Conservation (phyloP, 208 protist genomes). For the Leishmania guyanensis region DNA sequence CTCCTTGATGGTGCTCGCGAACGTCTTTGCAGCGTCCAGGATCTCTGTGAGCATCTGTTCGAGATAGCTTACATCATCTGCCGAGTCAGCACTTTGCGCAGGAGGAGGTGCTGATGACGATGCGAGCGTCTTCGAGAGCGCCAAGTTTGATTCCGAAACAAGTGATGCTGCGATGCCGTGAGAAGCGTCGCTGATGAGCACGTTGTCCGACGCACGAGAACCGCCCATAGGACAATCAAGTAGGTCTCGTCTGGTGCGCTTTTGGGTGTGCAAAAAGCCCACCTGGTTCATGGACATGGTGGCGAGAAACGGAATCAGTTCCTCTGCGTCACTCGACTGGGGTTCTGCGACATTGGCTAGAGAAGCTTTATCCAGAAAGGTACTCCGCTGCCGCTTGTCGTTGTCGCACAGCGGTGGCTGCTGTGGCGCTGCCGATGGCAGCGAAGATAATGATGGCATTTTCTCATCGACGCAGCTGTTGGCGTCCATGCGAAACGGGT, state of each 20-base stretch:
- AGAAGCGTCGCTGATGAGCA: not conserved
- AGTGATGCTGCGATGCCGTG: not conserved
- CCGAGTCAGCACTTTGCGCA: not conserved
- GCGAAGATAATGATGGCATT: not conserved
- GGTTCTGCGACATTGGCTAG: not conserved
- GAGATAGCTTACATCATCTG: conserved; percentile 13
- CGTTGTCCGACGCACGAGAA: not conserved
- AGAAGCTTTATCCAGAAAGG: not conserved
- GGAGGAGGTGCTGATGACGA: not conserved
- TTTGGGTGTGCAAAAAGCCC: conserved; percentile 13
- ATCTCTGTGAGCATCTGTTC: conserved; percentile 24
- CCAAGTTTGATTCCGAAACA: not conserved
- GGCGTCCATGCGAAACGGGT: not conserved
- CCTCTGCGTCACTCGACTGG: conserved; percentile 7
- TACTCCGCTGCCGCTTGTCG: not conserved
- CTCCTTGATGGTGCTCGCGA: not conserved
- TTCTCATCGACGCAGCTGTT: not conserved
- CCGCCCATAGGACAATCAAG: not conserved
- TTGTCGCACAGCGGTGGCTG: not conserved
- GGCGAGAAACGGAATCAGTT: conserved; percentile 49
- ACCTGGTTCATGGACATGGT: conserved; percentile 31
- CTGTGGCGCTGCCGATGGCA: not conserved
- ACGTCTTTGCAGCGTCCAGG: conserved; percentile 12
- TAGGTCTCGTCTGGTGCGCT: not conserved
- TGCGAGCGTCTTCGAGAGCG: not conserved